Evolutionary conservation across 345 rosid genomes (phyloP).

Genomic region (Populus ilicifolia): DNA sequence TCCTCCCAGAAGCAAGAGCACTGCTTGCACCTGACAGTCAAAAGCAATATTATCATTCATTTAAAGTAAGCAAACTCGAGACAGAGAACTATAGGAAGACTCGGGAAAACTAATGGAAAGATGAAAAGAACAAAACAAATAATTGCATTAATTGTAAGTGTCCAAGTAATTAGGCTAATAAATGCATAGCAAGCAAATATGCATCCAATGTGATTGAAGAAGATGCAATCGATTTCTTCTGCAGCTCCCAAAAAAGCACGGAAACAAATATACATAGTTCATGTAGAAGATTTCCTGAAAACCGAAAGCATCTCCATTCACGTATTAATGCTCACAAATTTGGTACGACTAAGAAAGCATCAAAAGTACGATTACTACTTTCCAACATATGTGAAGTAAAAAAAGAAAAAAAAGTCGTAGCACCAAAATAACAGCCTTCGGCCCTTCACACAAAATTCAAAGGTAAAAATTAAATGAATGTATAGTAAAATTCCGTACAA

Average conservation of each 20-base stretch:
- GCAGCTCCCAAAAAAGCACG: neutral
- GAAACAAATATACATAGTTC: neutral
- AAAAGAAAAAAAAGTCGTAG: neutral
- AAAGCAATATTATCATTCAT: constrained; percentile 3
- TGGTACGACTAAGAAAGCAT: no score
- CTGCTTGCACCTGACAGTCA: constrained; percentile 56
- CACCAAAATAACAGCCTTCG: neutral
- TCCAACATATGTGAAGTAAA: neutral
- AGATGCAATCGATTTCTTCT: neutral
- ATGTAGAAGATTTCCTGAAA: neutral
- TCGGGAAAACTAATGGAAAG: neutral
- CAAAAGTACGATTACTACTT: neutral
- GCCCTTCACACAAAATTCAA: neutral
- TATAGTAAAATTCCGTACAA: neutral
- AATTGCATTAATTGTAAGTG: neutral
- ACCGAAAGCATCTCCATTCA: neutral
- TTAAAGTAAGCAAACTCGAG: neutral
- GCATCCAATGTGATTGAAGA: neutral
- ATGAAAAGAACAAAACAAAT: neutral
- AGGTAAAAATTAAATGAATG: neutral
- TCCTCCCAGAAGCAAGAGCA: constrained; percentile 66
- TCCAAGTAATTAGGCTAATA: neutral
- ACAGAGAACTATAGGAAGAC: neutral
- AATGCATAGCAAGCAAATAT: neutral
- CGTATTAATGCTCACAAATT: neutral